A percentile compares a stretch with the other conserved stretches of the same genome.
phyloP scores from a whole-genome alignment of 805 yeast species.

The Wickerhamiella parazyma region DNA sequence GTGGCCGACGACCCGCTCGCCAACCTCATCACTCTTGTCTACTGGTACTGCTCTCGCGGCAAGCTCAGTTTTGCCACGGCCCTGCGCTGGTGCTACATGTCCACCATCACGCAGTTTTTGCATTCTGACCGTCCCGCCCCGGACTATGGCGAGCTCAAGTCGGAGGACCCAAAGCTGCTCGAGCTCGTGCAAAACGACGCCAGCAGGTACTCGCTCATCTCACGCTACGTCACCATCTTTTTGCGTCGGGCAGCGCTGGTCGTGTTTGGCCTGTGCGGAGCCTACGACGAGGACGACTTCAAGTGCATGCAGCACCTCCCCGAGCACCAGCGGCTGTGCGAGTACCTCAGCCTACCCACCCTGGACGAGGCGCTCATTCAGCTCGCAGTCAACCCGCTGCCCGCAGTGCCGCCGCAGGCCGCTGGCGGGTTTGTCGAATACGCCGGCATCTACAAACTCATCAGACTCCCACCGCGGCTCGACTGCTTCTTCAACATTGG shows the following conservation, averaged over 20 bases:
- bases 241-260: constrained; percentile 16
- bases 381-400: neutral
- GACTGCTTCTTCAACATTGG: constrained; percentile 48
- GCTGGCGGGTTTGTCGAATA: constrained; percentile 38
- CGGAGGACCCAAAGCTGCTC: neutral
- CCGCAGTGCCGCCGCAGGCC: neutral
- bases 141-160: constrained; percentile 1
- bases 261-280: constrained; percentile 16
- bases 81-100: neutral
- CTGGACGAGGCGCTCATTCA: constrained; percentile 12
- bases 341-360: constrained; percentile 17
- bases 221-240: constrained; percentile 14
- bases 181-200: neutral
- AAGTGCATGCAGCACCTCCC: constrained; percentile 15
- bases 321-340: constrained; percentile 18
- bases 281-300: constrained; percentile 18
- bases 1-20: constrained; percentile 7
- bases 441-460: constrained; percentile 51
- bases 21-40: neutral
- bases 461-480: constrained; percentile 51
- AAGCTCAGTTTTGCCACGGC: neutral
- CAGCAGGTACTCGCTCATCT: constrained; percentile 8
- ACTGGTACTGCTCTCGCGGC: neutral
- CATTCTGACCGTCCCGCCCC: neutral
- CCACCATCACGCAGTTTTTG: neutral